Evolutionary conservation across 192 early-diverging fungal species (phyloP), one percentile per base, ranked within the genome.

Genomic region (Backusella luteola): DNA sequence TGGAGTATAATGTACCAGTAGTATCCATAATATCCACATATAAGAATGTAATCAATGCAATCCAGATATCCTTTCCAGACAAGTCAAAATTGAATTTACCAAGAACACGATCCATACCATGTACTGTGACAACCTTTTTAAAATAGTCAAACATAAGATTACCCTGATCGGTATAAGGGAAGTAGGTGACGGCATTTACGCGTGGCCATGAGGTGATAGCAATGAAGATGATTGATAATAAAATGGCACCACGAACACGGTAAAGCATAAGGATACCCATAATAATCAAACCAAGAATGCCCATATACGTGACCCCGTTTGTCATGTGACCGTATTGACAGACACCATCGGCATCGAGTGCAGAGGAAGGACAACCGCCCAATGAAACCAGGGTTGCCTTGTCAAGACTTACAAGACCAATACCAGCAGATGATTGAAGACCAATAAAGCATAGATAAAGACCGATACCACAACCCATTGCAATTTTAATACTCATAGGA

Each of bases 21-120:
- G 92, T 93, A 79, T 96, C 94, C 75, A 96, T 82, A 56, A 96
- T 93, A 81, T 96, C 94, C 72, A 96, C 92, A 73, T 94, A 95
- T 46, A 95, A 81, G 81, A 96, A 94, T 1, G 92, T 96, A 46
- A 96, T 87, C 53, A 96, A 85, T 5, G 94, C 94, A 35, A 94
- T 85, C 92, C 93, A 96, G 52, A 95, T 78, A 42, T 92, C 88
- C 38, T 84, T 81, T 41, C 79, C 84, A 12, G 83, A 66, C 32
- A 91, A 73, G 49, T 91, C 83, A 75, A 93, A 96, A 76, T 92
- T 81, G 80, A 92, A 88, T 73, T 79, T 78, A 23, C 84, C 89
- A 36, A 90, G 81, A 11, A 86, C 93, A 12, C 80, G 74, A 69
- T 89, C 66, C 71, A 93, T 88, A 4, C 84, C 81, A 46, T 90